Conservation (phyloP, 345 rosid genomes). For the Euclidium syriacum region DNA sequence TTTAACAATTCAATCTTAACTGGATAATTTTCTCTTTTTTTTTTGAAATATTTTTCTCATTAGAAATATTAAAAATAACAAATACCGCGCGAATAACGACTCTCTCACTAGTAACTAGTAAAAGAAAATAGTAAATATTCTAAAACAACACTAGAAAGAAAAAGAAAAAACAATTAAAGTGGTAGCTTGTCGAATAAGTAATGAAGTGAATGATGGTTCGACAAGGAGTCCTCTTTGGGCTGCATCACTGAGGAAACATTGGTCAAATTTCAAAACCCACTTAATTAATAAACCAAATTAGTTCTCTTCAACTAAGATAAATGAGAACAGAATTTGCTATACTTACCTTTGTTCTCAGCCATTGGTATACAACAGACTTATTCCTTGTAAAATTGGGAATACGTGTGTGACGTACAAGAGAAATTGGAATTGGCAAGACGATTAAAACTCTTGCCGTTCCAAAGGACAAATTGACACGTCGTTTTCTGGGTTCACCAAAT, state of each 20-base stretch:
- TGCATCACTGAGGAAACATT: conserved; percentile 22
- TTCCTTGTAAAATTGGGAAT: background rate
- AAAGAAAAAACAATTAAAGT: no score
- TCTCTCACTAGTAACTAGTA: no score
- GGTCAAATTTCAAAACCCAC: conserved; percentile 1
- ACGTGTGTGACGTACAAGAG: conserved; percentile 8
- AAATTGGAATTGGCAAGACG: conserved; percentile 27
- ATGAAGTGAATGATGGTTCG: no score
- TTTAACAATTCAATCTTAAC: no score
- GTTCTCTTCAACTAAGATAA: background rate
- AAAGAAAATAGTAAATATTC: no score
- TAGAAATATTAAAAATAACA: no score
- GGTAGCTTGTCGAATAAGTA: no score
- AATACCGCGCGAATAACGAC: no score
- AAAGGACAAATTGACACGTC: conserved; percentile 1
- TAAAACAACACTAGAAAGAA: no score
- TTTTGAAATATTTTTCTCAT: no score
- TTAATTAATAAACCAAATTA: conserved; percentile 1
- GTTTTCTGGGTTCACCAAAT: background rate
- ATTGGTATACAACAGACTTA: background rate
- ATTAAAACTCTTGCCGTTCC: conserved; percentile 21
- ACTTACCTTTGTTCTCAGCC: background rate
- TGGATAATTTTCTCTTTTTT: no score
- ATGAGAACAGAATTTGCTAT: background rate
- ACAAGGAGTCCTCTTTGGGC: no score